phyloP scores from a whole-genome alignment of 2,329 filamentous ascomycete genomes.

The Epichloe uncinata region DNA sequence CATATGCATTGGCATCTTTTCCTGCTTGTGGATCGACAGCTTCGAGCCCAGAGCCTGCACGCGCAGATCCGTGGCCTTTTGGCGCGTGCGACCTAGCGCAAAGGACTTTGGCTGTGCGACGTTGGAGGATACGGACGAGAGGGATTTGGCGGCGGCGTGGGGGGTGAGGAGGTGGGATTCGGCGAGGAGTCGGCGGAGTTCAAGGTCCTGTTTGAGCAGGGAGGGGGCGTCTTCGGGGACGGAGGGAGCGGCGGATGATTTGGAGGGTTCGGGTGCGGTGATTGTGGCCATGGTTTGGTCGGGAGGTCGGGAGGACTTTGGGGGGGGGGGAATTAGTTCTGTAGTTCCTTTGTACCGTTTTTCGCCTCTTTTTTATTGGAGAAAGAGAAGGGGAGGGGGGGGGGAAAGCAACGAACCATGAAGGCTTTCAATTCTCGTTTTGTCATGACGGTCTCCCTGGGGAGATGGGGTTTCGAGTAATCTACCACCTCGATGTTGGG shows the following conservation, averaged over 20 bases:
- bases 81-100: constrained; percentile 55
- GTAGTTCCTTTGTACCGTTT: not conserved
- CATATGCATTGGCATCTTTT: constrained; percentile 80
- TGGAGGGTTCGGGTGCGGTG: constrained; percentile 3
- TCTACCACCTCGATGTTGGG: constrained; percentile 45
- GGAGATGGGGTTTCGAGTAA: constrained; percentile 31
- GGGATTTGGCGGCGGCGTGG: constrained; percentile 33
- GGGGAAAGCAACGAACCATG: constrained; percentile 39
- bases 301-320: constrained; percentile 36
- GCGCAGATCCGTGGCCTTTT: constrained; percentile 73
- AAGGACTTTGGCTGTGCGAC: constrained; percentile 29
- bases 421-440: constrained; percentile 66
- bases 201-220: constrained; percentile 83
- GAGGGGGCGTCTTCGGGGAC: constrained; percentile 45
- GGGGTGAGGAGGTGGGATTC: constrained; percentile 73
- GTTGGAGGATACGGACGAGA: constrained; percentile 25
- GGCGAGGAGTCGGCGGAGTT: constrained; percentile 75
- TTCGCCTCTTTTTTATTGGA: not conserved
- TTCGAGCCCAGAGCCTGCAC: constrained; percentile 73
- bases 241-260: constrained; percentile 16
- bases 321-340: too few species aligned
- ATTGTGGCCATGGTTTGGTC: constrained; percentile 15
- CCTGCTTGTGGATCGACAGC: constrained; percentile 58
- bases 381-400: not conserved
- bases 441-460: constrained; percentile 33